phyloP scores from a whole-genome alignment of 1,284 basidiomycete species.

The Peniophora sp. region DNA sequence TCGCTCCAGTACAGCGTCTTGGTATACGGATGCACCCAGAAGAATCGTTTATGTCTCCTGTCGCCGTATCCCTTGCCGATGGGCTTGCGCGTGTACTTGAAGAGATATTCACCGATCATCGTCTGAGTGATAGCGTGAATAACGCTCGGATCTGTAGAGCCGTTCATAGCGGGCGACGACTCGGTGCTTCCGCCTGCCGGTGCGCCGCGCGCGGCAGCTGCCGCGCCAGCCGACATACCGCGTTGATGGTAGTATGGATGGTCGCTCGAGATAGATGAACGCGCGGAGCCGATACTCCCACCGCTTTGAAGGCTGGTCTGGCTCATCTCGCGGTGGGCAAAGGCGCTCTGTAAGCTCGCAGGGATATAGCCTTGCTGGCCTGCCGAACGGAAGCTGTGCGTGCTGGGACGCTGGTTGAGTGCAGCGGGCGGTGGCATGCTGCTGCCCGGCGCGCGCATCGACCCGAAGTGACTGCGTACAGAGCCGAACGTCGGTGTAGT shows the following conservation, averaged over 20 bases:
- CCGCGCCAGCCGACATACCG: conserved; percentile 11
- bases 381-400: conserved; percentile 69
- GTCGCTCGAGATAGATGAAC: conserved; percentile 75
- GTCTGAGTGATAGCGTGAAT: conserved; percentile 98
- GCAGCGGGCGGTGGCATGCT: conserved; percentile 64
- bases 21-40: conserved; percentile 99
- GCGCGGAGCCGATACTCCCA: conserved; percentile 55
- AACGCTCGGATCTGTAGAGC: conserved; percentile 74
- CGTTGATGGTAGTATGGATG: conserved; percentile 36
- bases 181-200: conserved; percentile 12
- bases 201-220: neutral
- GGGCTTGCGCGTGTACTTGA: conserved; percentile 93
- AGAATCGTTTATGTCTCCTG: conserved; percentile 91
- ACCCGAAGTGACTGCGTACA: conserved; percentile 39
- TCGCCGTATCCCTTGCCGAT: conserved; percentile 90
- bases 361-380: conserved; percentile 37
- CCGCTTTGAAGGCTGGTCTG: conserved; percentile 60
- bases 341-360: conserved; percentile 29
- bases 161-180: conserved; percentile 9
- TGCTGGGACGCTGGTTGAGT: conserved; percentile 68
- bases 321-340: conserved; percentile 48
- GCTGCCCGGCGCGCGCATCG: conserved; percentile 49
- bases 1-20: conserved; percentile 97
- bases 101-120: conserved; percentile 98
- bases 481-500: conserved; percentile 74